Evolutionary conservation across 1,139 yeast genomes (phyloP).

Genomic region (Insectozyma bohioensis): DNA sequence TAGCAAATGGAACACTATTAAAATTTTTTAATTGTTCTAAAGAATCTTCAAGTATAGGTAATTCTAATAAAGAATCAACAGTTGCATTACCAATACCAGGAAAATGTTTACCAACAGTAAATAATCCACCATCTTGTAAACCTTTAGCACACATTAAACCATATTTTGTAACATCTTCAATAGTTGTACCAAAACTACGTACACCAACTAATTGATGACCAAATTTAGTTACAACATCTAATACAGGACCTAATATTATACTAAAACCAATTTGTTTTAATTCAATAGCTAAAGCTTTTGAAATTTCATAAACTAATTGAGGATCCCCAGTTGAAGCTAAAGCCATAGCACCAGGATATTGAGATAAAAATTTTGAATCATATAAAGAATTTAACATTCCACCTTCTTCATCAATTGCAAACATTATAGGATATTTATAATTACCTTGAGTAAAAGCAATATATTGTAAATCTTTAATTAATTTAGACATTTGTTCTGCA

Average conservation of each 20-base stretch:
- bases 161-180: conserved; percentile 56
- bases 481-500: conserved; percentile 50
- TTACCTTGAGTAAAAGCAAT: conserved; percentile 53
- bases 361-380: conserved; percentile 53
- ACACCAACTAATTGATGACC: conserved; percentile 62
- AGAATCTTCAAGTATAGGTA: conserved; percentile 61
- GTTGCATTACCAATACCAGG: conserved; percentile 68
- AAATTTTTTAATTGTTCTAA: conserved; percentile 53
- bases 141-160: conserved; percentile 59
- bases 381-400: conserved; percentile 66
- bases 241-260: conserved; percentile 62
- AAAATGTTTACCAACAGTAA: conserved; percentile 63
- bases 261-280: conserved; percentile 55
- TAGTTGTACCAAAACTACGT: conserved; percentile 61
- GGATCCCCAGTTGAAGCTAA: conserved; percentile 56
- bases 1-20: conserved; percentile 54
- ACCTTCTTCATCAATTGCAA: conserved; percentile 83
- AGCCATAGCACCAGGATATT: conserved; percentile 69
- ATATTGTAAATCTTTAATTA: conserved; percentile 55
- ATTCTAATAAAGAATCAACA: conserved; percentile 56
- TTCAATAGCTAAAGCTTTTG: conserved; percentile 57
- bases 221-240: conserved; percentile 60
- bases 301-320: conserved; percentile 51
- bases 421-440: conserved; percentile 58
- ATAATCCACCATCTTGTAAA: conserved; percentile 53